Evolutionary conservation across 257 asterid species (phyloP).

Genomic region (Ocimum tenuiflorum): DNA sequence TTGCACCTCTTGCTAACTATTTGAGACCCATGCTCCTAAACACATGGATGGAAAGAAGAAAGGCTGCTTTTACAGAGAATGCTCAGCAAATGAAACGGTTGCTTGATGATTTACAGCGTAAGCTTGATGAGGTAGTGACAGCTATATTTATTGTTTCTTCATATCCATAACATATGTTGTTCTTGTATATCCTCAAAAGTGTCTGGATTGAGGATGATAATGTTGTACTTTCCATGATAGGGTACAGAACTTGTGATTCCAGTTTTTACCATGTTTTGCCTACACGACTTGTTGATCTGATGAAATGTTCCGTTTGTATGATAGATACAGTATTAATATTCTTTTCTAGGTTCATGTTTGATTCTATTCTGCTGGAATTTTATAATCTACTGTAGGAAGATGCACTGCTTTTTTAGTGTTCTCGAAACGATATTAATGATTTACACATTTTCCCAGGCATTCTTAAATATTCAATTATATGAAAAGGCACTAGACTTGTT

Average conservation of each 20-base stretch:
- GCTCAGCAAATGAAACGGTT: slow-evolving; percentile 69
- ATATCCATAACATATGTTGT: neutral
- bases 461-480: slow-evolving; percentile 79
- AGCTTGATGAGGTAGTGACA: slow-evolving; percentile 78
- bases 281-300: neutral
- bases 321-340: neutral
- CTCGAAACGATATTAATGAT: slow-evolving; percentile 11
- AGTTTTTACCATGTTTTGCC: slow-evolving; percentile 2
- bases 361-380: slow-evolving; percentile 3
- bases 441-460: slow-evolving; percentile 41
- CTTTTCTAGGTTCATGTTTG: slow-evolving; percentile 9
- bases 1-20: slow-evolving; percentile 67
- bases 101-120: slow-evolving; percentile 74
- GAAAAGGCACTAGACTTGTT: slow-evolving; percentile 89
- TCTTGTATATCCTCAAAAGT: slow-evolving; percentile 12
- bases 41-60: slow-evolving; percentile 77
- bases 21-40: slow-evolving; percentile 85
- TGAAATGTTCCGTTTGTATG: slow-evolving; percentile 16
- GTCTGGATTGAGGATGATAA: slow-evolving; percentile 7
- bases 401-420: neutral
- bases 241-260: neutral
- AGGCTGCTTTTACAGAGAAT: slow-evolving; percentile 78
- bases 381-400: slow-evolving; percentile 4
- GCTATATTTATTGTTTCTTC: slow-evolving; percentile 16
- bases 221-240: neutral